Evolutionary conservation across 306 rosid genomes (phyloP).

Genomic region (Luffa aegyptiaca): DNA sequence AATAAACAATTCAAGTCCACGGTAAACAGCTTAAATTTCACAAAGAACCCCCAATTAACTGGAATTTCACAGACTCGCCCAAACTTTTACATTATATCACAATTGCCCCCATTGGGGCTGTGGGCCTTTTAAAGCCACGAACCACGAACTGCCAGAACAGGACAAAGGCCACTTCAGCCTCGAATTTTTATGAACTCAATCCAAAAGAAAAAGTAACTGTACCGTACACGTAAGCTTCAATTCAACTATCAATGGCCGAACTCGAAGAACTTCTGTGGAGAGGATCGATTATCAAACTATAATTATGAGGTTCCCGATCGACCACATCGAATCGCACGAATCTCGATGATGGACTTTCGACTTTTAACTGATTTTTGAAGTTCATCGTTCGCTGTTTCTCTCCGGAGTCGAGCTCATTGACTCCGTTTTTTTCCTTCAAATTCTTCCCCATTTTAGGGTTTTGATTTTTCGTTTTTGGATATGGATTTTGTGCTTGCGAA

Average conservation of each 20-base stretch:
- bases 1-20: no score
- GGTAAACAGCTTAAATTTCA: no score
- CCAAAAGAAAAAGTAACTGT: background rate
- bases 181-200: background rate
- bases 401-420: background rate
- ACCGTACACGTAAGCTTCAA: conserved; percentile 1
- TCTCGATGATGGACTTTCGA: background rate
- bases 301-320: background rate
- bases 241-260: background rate
- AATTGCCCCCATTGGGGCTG: background rate
- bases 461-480: background rate
- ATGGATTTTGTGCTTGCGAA: conserved; percentile 12
- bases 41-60: background rate
- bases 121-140: background rate
- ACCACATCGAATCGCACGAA: background rate
- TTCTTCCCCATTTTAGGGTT: conserved; percentile 8
- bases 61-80: background rate
- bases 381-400: background rate
- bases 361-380: background rate
- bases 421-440: background rate
- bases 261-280: background rate
- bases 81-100: no score
- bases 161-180: background rate
- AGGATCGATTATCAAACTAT: background rate
- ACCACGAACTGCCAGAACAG: background rate